Conservation (phyloP, 495 filamentous ascomycete species). For the Tetracladium setigerum region DNA sequence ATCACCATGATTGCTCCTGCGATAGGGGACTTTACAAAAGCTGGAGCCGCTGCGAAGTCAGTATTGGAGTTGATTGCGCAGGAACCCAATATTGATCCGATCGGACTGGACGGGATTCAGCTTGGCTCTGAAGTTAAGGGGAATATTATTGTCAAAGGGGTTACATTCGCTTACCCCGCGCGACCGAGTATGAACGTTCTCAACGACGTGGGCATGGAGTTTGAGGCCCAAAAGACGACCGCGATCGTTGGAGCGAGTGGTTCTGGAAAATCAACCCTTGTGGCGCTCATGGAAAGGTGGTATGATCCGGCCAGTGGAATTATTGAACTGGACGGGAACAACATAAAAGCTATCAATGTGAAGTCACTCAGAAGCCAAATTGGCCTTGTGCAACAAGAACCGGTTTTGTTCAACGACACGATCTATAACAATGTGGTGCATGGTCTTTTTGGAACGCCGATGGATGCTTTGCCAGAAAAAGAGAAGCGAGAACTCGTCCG, state of each 20-base stretch:
- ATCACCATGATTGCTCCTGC: neutral
- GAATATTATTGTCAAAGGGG: slow-evolving; percentile 10
- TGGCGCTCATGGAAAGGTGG: slow-evolving; percentile 48
- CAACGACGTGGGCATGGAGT: slow-evolving; percentile 41
- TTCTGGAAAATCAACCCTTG: slow-evolving; percentile 49
- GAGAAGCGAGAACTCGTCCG: slow-evolving; percentile 32
- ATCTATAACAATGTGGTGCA: slow-evolving; percentile 52
- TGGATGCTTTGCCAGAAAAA: slow-evolving; percentile 2
- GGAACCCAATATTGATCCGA: too few species aligned
- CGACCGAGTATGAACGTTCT: slow-evolving; percentile 47
- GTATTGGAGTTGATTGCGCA: too few species aligned
- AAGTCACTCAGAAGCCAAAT: slow-evolving; percentile 65
- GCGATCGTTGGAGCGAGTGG: slow-evolving; percentile 51
- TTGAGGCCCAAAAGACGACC: slow-evolving; percentile 42
- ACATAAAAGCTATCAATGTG: slow-evolving; percentile 61
- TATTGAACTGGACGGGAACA: slow-evolving; percentile 60
- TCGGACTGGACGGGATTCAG: too few species aligned
- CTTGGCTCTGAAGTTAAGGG: neutral
- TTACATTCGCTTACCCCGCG: slow-evolving; percentile 32
- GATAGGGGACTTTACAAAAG: neutral
- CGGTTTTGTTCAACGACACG: slow-evolving; percentile 55
- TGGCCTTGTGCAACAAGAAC: slow-evolving; percentile 76
- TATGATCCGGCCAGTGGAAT: slow-evolving; percentile 51
- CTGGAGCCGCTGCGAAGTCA: neutral
- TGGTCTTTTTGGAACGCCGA: slow-evolving; percentile 32